Evolutionary conservation across 106 monocot genomes (phyloP).

Genomic region (Posidonia australis): DNA sequence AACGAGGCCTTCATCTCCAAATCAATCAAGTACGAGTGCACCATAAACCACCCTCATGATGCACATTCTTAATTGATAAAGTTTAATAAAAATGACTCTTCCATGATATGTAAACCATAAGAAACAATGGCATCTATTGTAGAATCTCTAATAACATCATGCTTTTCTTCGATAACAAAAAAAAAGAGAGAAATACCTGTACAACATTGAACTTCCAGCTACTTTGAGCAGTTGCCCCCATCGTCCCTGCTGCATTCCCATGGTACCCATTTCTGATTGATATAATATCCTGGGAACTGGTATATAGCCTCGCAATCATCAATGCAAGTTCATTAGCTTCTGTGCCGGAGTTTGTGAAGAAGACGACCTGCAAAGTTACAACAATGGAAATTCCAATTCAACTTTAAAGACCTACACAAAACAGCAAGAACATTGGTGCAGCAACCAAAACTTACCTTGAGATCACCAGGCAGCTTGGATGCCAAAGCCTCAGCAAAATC

Average conservation of each 20-base stretch:
- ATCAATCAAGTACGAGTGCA: no score
- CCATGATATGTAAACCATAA: no score
- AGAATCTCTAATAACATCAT: no score
- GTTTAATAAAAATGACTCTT: no score
- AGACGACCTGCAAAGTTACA: slow-evolving; percentile 50
- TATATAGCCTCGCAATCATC: slow-evolving; percentile 85
- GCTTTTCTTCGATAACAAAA: neutral
- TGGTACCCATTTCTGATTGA: slow-evolving; percentile 90
- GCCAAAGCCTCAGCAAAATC: slow-evolving; percentile 91
- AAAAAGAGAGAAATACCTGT: slow-evolving; percentile 37
- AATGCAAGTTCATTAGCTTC: slow-evolving; percentile 93
- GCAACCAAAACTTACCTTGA: slow-evolving; percentile 37
- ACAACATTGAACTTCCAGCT: slow-evolving; percentile 92
- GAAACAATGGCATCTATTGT: no score
- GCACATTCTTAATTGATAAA: no score
- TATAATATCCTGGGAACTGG: slow-evolving; percentile 83
- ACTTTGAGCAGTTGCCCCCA: slow-evolving; percentile 76
- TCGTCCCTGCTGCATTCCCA: slow-evolving; percentile 94
- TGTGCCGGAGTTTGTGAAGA: slow-evolving; percentile 97
- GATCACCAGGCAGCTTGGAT: slow-evolving; percentile 73
- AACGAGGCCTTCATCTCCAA: no score
- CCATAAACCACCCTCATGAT: no score
- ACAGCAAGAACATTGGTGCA: neutral
- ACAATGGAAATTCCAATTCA: neutral
- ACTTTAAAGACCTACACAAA: neutral